Conservation (phyloP, 208 protist species). For the Leishmania turanica region DNA sequence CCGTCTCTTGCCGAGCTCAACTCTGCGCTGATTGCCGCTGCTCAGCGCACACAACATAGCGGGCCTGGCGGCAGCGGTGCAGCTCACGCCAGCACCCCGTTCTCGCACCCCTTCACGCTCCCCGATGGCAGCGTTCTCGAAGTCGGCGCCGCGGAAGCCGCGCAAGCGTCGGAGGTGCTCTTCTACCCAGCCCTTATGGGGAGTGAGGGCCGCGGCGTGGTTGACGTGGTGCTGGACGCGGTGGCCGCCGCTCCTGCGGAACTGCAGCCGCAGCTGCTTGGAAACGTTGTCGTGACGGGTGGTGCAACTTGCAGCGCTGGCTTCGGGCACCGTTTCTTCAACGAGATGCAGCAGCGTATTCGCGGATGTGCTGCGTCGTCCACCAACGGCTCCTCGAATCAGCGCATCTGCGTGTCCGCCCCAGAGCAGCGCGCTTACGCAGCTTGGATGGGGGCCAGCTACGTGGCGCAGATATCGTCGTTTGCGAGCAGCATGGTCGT, state of each 20-base stretch:
- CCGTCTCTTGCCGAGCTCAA: conserved; percentile 13
- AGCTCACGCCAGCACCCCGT: not conserved
- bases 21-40: conserved; percentile 13
- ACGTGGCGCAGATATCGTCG: conserved; percentile 93
- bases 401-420: conserved; percentile 93
- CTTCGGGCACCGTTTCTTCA: conserved; percentile 93
- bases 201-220: conserved; percentile 64
- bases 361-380: not conserved
- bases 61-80: not conserved
- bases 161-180: conserved; percentile 72
- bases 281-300: conserved; percentile 91
- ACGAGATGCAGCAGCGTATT: conserved; percentile 79
- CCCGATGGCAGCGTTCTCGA: conserved; percentile 80
- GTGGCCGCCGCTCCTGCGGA: conserved; percentile 48
- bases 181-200: conserved; percentile 78
- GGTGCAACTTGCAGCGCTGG: conserved; percentile 91
- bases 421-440: conserved; percentile 89
- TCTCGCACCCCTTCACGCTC: conserved; percentile 37
- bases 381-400: conserved; percentile 9
- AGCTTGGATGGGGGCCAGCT: conserved; percentile 96
- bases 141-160: conserved; percentile 46
- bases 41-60: conserved; percentile 10
- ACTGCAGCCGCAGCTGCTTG: conserved; percentile 66
- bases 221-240: conserved; percentile 73
- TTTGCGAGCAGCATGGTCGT: conserved; percentile 90